Evolutionary conservation across 1,284 basidiomycete genomes (phyloP).

Genomic region (Xerocomus minutiporus): DNA sequence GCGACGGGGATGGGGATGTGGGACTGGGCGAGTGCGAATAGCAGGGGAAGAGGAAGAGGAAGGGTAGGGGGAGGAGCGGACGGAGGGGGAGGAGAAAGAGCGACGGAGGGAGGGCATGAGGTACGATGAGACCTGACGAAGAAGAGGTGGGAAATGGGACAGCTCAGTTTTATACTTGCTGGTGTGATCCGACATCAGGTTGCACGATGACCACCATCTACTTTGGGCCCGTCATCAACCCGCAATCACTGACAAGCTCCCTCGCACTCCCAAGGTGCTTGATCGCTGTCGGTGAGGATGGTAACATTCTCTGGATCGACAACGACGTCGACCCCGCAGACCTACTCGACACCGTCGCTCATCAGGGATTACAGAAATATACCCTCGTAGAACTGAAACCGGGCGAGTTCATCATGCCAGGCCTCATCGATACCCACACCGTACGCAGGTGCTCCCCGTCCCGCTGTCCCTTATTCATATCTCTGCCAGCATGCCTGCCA

Average conservation of each 20-base stretch:
- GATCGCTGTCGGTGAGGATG: constrained; percentile 53
- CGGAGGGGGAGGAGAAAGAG: constrained; percentile 58
- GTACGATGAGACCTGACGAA: constrained; percentile 13
- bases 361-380: constrained; percentile 32
- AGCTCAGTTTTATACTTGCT: constrained; percentile 29
- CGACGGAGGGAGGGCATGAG: constrained; percentile 74
- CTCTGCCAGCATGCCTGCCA: constrained; percentile 76
- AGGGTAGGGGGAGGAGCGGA: constrained; percentile 60
- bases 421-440: constrained; percentile 88
- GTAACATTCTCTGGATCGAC: constrained; percentile 67
- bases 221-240: constrained; percentile 67
- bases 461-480: neutral
- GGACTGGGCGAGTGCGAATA: constrained; percentile 36
- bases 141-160: constrained; percentile 30
- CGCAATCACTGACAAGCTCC: constrained; percentile 51
- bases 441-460: constrained; percentile 38
- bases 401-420: constrained; percentile 84
- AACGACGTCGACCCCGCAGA: constrained; percentile 45
- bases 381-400: constrained; percentile 40
- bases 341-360: constrained; percentile 43
- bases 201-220: constrained; percentile 42
- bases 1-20: constrained; percentile 46
- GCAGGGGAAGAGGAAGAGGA: constrained; percentile 32
- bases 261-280: constrained; percentile 54
- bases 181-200: neutral